phyloP scores from a whole-genome alignment of 345 rosid genomes.

The Limnanthes douglasii region DNA sequence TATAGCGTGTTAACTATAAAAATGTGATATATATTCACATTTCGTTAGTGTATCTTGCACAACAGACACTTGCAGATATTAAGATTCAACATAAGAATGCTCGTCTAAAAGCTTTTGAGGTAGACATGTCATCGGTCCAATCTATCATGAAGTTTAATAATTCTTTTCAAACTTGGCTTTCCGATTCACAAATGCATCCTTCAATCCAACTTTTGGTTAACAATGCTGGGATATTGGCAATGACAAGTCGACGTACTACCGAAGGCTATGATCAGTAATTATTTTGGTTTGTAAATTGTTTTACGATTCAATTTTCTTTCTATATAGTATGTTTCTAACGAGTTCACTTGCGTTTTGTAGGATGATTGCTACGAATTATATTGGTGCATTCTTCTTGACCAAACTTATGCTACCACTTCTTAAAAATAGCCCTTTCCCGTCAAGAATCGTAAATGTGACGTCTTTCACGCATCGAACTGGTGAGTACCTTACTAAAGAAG shows the following conservation, averaged over 20 bases:
- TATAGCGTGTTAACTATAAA: background rate
- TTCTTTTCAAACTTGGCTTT: constrained; percentile 66
- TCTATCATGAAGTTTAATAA: constrained; percentile 47
- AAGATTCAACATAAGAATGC: constrained; percentile 30
- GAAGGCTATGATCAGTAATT: constrained; percentile 78
- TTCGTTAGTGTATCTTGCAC: constrained; percentile 4
- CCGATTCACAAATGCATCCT: constrained; percentile 50
- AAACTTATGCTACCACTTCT: constrained; percentile 70
- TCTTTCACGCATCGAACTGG: constrained; percentile 83
- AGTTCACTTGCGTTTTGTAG: constrained; percentile 20
- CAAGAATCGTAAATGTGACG: constrained; percentile 79
- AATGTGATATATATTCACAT: background rate
- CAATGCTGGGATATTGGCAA: constrained; percentile 89
- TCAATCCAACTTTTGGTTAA: constrained; percentile 78
- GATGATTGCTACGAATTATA: constrained; percentile 79
- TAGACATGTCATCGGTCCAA: constrained; percentile 50
- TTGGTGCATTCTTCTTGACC: constrained; percentile 63
- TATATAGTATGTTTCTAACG: background rate
- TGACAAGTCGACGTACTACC: constrained; percentile 33
- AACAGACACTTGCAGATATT: constrained; percentile 45
- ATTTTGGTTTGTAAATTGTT: background rate
- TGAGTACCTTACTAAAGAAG: constrained; percentile 9
- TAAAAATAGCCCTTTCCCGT: constrained; percentile 53
- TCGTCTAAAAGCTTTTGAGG: constrained; percentile 44
- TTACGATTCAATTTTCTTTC: background rate